phyloP scores from a whole-genome alignment of 139 green algal species.

The Coelastrella sp. region DNA sequence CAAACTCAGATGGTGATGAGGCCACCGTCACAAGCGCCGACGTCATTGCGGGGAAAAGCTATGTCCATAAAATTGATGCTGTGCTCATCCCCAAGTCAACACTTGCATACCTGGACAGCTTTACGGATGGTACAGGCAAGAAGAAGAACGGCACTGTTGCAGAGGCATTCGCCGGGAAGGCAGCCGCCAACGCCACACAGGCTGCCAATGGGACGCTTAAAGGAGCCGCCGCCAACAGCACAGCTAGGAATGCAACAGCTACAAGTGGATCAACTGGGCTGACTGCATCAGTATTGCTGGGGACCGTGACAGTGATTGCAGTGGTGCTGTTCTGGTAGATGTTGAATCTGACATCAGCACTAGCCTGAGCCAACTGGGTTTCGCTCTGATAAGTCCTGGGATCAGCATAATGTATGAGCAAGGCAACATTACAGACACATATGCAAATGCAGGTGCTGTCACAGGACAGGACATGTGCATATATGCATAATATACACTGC shows the following conservation, averaged over 20 bases:
- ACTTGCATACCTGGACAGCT: neutral
- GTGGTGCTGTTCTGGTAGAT: neutral
- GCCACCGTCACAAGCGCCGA: constrained; percentile 19
- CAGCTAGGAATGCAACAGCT: constrained; percentile 8
- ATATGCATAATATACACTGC: too few species aligned
- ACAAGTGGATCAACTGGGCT: neutral
- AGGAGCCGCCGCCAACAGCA: neutral
- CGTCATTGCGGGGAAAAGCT: constrained; percentile 26
- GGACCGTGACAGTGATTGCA: neutral
- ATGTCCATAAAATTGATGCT: constrained; percentile 39
- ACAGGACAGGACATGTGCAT: too few species aligned
- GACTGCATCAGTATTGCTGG: neutral
- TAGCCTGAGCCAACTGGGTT: too few species aligned
- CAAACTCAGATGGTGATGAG: constrained; percentile 33
- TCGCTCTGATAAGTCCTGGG: too few species aligned
- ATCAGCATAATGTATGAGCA: too few species aligned
- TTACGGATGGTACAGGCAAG: constrained; percentile 15
- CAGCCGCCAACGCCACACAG: neutral
- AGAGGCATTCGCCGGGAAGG: constrained; percentile 14
- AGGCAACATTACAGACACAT: too few species aligned
- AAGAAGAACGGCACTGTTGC: constrained; percentile 31
- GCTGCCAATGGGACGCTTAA: neutral
- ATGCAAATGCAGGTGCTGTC: too few species aligned
- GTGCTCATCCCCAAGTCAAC: constrained; percentile 18
- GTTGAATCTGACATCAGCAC: too few species aligned